Evolutionary conservation across 352 stramenopile genomes (phyloP).

Genomic region (Stramenopiles sp.): DNA sequence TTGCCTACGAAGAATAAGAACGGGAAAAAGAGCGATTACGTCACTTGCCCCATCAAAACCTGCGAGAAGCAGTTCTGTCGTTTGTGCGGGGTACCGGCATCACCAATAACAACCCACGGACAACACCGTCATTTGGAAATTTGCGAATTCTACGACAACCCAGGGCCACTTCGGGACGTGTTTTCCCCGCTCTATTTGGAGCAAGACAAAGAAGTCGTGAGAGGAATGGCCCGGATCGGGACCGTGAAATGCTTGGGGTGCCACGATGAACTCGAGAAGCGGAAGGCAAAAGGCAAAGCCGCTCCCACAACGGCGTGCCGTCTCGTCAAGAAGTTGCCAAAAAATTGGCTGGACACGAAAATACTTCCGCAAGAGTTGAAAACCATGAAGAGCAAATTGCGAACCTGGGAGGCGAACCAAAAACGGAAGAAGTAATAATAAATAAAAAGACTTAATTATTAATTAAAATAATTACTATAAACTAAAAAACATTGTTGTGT

Average conservation of each 20-base stretch:
- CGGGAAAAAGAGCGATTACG: neutral
- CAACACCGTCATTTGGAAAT: neutral
- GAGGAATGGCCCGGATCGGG: neutral
- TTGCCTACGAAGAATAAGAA: neutral
- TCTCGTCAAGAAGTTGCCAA: neutral
- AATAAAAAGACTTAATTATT: too few relatives aligned
- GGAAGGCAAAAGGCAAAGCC: neutral
- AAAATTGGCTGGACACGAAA: conserved; percentile 5
- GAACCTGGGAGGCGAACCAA: neutral
- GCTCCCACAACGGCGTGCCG: neutral
- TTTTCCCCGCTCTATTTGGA: neutral
- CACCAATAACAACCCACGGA: neutral
- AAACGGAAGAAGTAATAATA: neutral
- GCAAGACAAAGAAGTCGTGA: neutral
- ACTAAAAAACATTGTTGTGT: too few relatives aligned
- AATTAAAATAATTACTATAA: too few relatives aligned
- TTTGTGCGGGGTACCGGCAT: neutral
- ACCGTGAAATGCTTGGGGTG: neutral
- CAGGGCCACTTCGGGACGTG: neutral
- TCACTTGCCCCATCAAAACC: neutral
- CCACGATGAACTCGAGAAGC: neutral
- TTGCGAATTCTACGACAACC: neutral
- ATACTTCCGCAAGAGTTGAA: neutral
- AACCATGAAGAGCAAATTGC: neutral
- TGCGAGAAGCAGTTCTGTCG: neutral